These are phyloP conservation scores for Schizochytrium sp. DNA, from an alignment of 108 stramenopile genomes.

Conservation along the genomic window DNA sequence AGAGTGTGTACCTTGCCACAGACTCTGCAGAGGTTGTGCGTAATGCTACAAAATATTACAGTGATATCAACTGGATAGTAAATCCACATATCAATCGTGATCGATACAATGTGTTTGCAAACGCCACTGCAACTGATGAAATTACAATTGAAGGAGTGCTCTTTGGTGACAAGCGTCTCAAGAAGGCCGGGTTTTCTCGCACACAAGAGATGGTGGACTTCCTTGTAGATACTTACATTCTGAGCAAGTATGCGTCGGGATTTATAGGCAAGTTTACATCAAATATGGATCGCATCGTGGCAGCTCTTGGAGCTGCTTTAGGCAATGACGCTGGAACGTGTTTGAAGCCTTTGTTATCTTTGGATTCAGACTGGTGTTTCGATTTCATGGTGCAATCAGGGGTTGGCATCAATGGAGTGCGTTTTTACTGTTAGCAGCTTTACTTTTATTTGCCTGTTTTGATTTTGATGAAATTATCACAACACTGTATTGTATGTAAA, in stretches of 20 bases:
- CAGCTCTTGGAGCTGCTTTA: neutral
- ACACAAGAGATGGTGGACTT: constrained; percentile 48
- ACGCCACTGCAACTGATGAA: neutral
- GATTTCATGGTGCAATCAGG: constrained; percentile 35
- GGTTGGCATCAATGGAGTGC: neutral
- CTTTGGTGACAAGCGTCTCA: neutral
- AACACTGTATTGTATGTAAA: neutral
- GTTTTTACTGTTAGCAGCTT: neutral
- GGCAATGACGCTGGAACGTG: constrained; percentile 20
- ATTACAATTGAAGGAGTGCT: constrained; percentile 24
- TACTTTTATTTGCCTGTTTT: neutral
- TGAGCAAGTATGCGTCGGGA: neutral
- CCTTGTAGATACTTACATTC: neutral
- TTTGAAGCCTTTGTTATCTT: neutral
- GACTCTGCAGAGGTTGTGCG: neutral
- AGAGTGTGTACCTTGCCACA: constrained; percentile 19
- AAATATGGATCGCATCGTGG: constrained; percentile 35
- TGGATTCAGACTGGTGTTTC: constrained; percentile 2
- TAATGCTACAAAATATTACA: neutral
- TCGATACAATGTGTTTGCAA: neutral
- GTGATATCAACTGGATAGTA: neutral
- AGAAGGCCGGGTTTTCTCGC: neutral
- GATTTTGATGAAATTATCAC: neutral
- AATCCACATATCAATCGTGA: neutral
- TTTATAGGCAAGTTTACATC: constrained; percentile 15